Base-by-base conservation (phyloP, 2,329 filamentous ascomycete species). In the Graphium sp. region DNA sequence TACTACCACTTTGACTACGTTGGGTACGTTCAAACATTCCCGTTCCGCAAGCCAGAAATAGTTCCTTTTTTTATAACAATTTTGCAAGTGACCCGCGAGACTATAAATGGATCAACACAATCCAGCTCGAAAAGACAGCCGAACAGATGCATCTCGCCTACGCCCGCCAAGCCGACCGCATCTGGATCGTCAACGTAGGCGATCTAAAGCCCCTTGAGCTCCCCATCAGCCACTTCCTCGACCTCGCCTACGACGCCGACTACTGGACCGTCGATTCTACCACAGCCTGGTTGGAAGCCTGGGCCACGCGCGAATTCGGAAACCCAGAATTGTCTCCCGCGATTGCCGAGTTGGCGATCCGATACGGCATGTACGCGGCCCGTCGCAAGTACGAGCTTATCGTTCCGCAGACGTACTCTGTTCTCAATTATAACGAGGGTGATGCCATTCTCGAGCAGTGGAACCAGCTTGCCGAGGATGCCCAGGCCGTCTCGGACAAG, bases 171-270 rank as follows among this genome's bases (percentile, higher is more conserved):
- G 71, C 68, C 4, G 56, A 64, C 35, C 54, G 63, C 12, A 70
- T 77, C 35, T 77, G 71, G 72, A 60, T 76, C 24, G 67, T 74
- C 37, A 77, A 77, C 35, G 66, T 76, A 13, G 72, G 70, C 22
- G 72, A 77, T 40, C 55, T 77, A 35, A 77, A 76, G 48, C 66
- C 66, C 1, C 53, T 71, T 4, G 56, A 78, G 50, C 57, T 77
- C 11, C 70, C 73, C 13, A 69, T 78, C 42, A 68, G 56, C 41
- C 72, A 78, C 45, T 77, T 72, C 50, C 53, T 79, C 35, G 72
- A 77, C 36, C 56, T 79, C 34, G 74, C 71, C 2, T 80, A 79
- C 42, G 66, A 79, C 40, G 61, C 66, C 14, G 49, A 62, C 13
- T 43, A 50, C 2, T 75, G 66, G 58, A 55, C 58, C n/a, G 56